phyloP scores from a whole-genome alignment of 2,329 filamentous ascomycete genomes.

The Cercospora sesami region DNA sequence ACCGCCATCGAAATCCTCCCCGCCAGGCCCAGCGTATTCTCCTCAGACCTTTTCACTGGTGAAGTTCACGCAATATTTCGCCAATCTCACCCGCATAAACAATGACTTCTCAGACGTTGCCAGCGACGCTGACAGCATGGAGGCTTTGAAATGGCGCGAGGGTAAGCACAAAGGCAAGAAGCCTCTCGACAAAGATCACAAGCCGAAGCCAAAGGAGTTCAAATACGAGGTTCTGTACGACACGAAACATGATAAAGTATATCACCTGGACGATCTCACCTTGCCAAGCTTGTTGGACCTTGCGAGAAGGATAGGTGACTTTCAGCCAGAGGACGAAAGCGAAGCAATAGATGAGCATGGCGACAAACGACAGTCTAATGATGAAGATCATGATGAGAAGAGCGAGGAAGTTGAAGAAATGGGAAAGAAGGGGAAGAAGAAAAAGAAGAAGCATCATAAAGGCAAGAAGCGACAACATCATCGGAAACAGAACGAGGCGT shows the following conservation, averaged over 20 bases:
- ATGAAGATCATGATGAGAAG: conserved; percentile 30
- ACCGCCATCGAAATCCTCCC: conserved; percentile 68
- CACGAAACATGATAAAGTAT: conserved; percentile 73
- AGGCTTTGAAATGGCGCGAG: conserved; percentile 57
- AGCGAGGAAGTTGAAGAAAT: background rate
- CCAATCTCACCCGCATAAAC: conserved; percentile 90
- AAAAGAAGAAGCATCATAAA: conserved; percentile 40
- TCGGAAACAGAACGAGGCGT: conserved; percentile 63
- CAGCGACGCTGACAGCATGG: conserved; percentile 30
- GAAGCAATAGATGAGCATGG: conserved; percentile 35
- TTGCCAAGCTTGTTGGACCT: conserved; percentile 77
- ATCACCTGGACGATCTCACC: conserved; percentile 77
- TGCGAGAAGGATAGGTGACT: conserved; percentile 72
- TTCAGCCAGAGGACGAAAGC: conserved; percentile 37
- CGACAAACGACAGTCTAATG: conserved; percentile 31
- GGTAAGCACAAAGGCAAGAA: conserved; percentile 64
- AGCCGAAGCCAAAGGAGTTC: conserved; percentile 65
- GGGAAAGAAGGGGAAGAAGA: conserved; percentile 29
- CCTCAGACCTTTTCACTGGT: conserved; percentile 76
- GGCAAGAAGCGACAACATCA: conserved; percentile 46
- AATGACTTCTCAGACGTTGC: conserved; percentile 56
- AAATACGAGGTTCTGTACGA: conserved; percentile 81
- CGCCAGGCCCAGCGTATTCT: conserved; percentile 86
- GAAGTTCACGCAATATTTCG: conserved; percentile 86
- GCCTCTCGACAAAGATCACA: conserved; percentile 48